Evolutionary conservation across 2,329 filamentous ascomycete genomes (phyloP).

Genomic region (Beauveria sp.): DNA sequence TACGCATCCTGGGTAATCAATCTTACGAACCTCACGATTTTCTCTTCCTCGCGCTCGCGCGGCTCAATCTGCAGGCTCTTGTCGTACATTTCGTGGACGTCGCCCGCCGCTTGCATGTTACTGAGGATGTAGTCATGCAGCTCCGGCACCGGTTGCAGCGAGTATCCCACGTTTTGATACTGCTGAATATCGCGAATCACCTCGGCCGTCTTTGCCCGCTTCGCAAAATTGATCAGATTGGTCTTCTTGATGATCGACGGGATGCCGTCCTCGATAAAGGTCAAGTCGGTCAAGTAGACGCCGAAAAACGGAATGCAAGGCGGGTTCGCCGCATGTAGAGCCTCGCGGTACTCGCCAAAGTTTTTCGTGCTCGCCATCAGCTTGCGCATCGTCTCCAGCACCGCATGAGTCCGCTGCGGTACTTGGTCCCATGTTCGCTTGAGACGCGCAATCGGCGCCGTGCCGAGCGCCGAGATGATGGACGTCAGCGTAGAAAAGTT

Average conservation of each 20-base stretch:
- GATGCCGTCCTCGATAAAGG: conserved; percentile 97
- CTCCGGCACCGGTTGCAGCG: conserved; percentile 79
- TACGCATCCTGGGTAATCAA: neutral
- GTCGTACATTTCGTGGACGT: conserved; percentile 99
- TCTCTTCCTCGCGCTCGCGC: conserved; percentile 94
- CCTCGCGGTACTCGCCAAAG: conserved; percentile 92
- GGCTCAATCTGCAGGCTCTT: conserved; percentile 91
- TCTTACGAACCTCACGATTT: conserved; percentile 84
- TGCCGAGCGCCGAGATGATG: conserved; percentile 92
- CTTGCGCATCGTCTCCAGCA: conserved; percentile 83
- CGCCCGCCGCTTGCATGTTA: conserved; percentile 91
- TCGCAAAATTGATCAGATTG: conserved; percentile 96
- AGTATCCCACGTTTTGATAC: conserved; percentile 97
- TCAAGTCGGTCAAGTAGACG: conserved; percentile 95
- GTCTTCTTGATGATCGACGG: conserved; percentile 94
- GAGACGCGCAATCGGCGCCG: conserved; percentile 87
- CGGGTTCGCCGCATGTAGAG: conserved; percentile 84
- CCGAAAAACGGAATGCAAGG: conserved; percentile 98
- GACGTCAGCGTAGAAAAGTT: conserved; percentile 97
- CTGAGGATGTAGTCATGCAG: conserved; percentile 94
- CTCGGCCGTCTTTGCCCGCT: conserved; percentile 94
- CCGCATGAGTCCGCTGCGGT: conserved; percentile 70
- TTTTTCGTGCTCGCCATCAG: conserved; percentile 98
- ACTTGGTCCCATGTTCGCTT: conserved; percentile 93
- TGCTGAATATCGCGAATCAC: conserved; percentile 98